These are phyloP conservation scores for Coemansia sp. DNA, from an alignment of 192 early-diverging fungal genomes.

Conservation along the genomic window DNA sequence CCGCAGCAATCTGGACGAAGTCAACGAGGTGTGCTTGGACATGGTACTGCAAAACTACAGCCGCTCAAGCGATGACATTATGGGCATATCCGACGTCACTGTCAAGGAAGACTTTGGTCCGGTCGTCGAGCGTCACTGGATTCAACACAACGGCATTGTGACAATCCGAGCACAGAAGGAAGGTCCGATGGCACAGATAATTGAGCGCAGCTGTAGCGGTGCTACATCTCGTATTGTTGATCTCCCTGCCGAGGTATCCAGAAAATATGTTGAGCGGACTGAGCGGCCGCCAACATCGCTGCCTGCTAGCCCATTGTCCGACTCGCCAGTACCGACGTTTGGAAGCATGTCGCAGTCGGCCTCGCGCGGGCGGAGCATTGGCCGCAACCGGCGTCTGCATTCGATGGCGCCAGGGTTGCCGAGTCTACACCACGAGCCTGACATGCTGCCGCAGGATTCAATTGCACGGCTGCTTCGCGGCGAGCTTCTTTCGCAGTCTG, in stretches of 20 bases:
- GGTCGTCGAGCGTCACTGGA: slow-evolving; percentile 67
- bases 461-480: slow-evolving; percentile 38
- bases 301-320: slow-evolving; percentile 32
- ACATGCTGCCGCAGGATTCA: slow-evolving; percentile 34
- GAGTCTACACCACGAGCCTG: slow-evolving; percentile 7
- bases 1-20: slow-evolving; percentile 71
- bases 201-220: slow-evolving; percentile 78
- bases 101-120: slow-evolving; percentile 48
- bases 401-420: slow-evolving; percentile 13
- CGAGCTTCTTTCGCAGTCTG: slow-evolving; percentile 29
- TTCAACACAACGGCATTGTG: slow-evolving; percentile 83
- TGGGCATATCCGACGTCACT: slow-evolving; percentile 48
- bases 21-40: slow-evolving; percentile 90
- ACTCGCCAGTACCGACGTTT: slow-evolving; percentile 50
- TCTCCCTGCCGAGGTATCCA: slow-evolving; percentile 40
- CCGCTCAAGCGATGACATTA: slow-evolving; percentile 27
- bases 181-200: slow-evolving; percentile 77
- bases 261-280: slow-evolving; percentile 28
- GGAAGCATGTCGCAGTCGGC: slow-evolving; percentile 11
- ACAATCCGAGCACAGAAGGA: slow-evolving; percentile 69
- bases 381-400: slow-evolving; percentile 33
- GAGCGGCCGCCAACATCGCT: slow-evolving; percentile 13
- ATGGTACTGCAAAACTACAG: slow-evolving; percentile 82
- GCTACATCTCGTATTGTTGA: slow-evolving; percentile 64
- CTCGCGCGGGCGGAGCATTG: slow-evolving; percentile 39